Evolutionary conservation across 345 rosid species (phyloP).

Genomic region (Eucalyptus pauciflora): DNA sequence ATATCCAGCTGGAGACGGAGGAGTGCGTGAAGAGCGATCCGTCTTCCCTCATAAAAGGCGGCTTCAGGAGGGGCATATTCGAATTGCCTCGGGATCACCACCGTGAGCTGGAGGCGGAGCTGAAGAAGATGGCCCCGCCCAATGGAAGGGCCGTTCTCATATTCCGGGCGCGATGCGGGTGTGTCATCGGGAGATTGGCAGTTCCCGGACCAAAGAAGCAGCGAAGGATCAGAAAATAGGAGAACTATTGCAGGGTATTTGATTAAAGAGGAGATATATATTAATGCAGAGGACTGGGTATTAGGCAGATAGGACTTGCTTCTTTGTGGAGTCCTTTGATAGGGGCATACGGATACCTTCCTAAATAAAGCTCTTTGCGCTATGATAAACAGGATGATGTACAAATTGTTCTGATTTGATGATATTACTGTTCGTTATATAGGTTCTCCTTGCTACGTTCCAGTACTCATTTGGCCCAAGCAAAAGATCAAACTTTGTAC

Average conservation of each 20-base stretch:
- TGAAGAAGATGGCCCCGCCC: conserved; percentile 5
- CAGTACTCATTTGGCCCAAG: neutral
- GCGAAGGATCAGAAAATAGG: conserved; percentile 35
- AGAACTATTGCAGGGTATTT: neutral
- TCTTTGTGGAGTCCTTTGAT: neutral
- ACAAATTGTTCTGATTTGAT: neutral
- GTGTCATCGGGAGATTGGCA: conserved; percentile 71
- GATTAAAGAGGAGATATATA: neutral
- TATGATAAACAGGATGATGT: neutral
- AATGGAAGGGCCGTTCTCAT: conserved; percentile 5
- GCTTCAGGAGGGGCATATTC: conserved; percentile 44
- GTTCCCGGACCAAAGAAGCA: conserved; percentile 74
- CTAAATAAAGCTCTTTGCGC: neutral
- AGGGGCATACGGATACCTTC: neutral
- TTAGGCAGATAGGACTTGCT: neutral
- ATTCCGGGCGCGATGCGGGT: conserved; percentile 5
- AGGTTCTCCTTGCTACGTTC: neutral
- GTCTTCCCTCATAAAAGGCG: conserved; percentile 8
- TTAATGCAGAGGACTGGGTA: neutral
- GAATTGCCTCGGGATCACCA: conserved; percentile 34
- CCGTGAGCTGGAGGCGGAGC: conserved; percentile 2
- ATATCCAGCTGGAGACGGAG: conserved; percentile 87
- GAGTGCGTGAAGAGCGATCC: conserved; percentile 53
- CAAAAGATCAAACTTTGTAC: neutral
- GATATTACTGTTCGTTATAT: neutral